These are phyloP conservation scores for Sporothrix pallida DNA, from an alignment of 2,329 filamentous ascomycete species.

Conservation along the genomic window DNA sequence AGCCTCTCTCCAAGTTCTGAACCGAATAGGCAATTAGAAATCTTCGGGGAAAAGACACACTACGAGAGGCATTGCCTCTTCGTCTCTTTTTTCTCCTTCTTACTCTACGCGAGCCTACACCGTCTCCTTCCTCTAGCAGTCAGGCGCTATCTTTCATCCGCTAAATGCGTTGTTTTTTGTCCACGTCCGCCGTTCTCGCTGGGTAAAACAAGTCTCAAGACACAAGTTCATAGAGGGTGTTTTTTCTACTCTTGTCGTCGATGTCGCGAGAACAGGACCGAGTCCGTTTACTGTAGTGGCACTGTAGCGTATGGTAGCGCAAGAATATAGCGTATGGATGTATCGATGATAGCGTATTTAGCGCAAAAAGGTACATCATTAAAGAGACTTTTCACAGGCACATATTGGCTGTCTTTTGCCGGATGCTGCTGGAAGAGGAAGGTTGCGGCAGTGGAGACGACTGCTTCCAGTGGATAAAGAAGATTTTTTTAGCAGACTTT, in stretches of 20 bases:
- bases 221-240: background rate
- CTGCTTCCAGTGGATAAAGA: conserved; percentile 2
- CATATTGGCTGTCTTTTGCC: conserved; percentile 8
- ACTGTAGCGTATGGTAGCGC: background rate
- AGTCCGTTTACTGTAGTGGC: background rate
- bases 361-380: background rate
- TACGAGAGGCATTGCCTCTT: background rate
- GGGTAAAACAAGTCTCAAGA: background rate
- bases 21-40: conserved; percentile 4
- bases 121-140: background rate
- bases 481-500: background rate
- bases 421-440: background rate
- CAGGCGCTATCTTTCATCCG: background rate
- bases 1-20: background rate
- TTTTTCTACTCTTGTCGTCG: background rate
- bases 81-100: background rate
- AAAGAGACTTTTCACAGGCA: background rate
- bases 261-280: background rate
- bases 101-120: too few species aligned
- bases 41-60: background rate
- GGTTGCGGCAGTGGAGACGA: background rate
- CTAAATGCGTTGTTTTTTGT: conserved; percentile 3
- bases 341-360: conserved; percentile 12
- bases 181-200: background rate
- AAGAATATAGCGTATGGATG: conserved; percentile 10